phyloP scores from a whole-genome alignment of 2,329 filamentous ascomycete species.

The Alternaria sp. region DNA sequence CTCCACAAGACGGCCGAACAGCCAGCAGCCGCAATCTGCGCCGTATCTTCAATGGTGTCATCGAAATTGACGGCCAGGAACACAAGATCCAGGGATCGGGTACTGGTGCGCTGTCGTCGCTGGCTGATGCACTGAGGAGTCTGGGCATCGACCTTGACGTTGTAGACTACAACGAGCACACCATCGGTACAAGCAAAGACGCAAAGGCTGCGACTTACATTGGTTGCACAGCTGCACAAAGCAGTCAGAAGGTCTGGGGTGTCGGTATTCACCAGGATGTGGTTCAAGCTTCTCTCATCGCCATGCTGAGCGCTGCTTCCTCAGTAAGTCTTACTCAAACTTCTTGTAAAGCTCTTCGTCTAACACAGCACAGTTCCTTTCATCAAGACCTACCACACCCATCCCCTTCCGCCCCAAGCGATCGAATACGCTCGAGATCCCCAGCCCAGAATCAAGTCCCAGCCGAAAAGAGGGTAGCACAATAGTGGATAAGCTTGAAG shows the following conservation, averaged over 20 bases:
- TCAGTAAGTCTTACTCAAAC: conserved; percentile 67
- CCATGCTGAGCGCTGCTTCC: conserved; percentile 82
- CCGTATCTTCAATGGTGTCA: conserved; percentile 83
- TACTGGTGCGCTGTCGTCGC: conserved; percentile 87
- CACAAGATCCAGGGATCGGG: conserved; percentile 80
- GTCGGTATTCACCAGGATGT: conserved; percentile 93
- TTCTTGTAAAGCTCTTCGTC: neutral
- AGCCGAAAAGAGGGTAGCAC: conserved; percentile 21
- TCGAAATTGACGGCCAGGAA: conserved; percentile 82
- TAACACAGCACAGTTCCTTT: conserved; percentile 68
- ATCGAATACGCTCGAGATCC: conserved; percentile 57
- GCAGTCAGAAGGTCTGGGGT: conserved; percentile 81
- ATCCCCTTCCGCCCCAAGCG: conserved; percentile 67
- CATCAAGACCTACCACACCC: conserved; percentile 73
- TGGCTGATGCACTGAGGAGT: conserved; percentile 80
- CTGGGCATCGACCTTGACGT: conserved; percentile 90
- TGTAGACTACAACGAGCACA: conserved; percentile 94
- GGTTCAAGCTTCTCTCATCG: conserved; percentile 86
- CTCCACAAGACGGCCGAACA: conserved; percentile 72
- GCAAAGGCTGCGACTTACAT: conserved; percentile 97
- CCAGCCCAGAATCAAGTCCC: conserved; percentile 38
- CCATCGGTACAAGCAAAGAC: conserved; percentile 79
- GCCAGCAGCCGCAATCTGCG: conserved; percentile 79
- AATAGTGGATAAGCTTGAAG: conserved; percentile 41
- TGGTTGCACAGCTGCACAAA: conserved; percentile 77